phyloP scores from a whole-genome alignment of 2,329 filamentous ascomycete species.

The Fragosphaeria purpurea region DNA sequence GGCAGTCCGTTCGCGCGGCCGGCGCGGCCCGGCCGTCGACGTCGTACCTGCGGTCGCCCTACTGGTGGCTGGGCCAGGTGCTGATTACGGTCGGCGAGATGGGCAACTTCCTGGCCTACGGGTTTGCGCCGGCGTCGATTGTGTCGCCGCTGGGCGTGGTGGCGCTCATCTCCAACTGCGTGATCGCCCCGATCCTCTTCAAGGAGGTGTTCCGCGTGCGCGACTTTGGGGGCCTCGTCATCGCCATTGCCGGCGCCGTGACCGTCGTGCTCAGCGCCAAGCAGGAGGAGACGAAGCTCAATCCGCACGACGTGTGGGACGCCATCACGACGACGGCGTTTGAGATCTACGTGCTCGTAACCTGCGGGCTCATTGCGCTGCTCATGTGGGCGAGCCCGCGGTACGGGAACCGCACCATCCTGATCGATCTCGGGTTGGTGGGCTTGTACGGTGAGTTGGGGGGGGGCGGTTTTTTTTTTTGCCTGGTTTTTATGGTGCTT shows the following conservation, averaged over 20 bases:
- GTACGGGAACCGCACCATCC: conserved; percentile 76
- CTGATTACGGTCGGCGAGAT: conserved; percentile 89
- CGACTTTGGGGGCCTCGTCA: conserved; percentile 79
- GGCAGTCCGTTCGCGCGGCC: conserved; percentile 23
- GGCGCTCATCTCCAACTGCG: conserved; percentile 88
- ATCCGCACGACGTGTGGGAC: conserved; percentile 80
- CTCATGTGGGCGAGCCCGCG: conserved; percentile 75
- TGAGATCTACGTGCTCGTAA: conserved; percentile 78
- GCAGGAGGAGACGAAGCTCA: conserved; percentile 79
- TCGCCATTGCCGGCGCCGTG: conserved; percentile 80
- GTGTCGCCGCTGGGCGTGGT: conserved; percentile 96
- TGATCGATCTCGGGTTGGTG: conserved; percentile 89
- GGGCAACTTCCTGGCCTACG: conserved; percentile 94
- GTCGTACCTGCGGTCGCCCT: conserved; percentile 79
- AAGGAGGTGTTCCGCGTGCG: conserved; percentile 79
- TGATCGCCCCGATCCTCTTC: conserved; percentile 89
- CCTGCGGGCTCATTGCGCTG: conserved; percentile 58
- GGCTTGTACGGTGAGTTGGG: conserved; percentile 69
- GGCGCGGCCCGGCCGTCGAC: conserved; percentile 24
- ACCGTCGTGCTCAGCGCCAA: conserved; percentile 89
- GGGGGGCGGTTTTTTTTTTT: not conserved
- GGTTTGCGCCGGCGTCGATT: conserved; percentile 94
- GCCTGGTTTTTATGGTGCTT: not conserved
- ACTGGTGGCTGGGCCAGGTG: conserved; percentile 92
- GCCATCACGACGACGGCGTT: conserved; percentile 85